Base-by-base conservation (phyloP, 2,329 filamentous ascomycete species). In the Tricladium varicosporioides region DNA sequence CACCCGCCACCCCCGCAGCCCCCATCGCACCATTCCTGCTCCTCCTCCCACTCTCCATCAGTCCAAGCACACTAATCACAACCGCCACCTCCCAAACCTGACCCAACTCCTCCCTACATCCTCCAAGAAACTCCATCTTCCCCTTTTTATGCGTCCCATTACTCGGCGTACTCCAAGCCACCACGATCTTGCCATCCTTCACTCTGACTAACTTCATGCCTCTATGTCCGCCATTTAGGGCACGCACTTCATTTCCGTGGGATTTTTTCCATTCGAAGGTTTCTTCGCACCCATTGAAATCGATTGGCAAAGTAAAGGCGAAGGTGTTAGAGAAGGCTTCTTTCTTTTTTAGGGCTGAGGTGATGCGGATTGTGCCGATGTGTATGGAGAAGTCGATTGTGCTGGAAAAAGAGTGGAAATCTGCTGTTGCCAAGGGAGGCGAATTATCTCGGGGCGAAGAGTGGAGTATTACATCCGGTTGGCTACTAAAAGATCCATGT, bases 211-310 rank as follows among this genome's bases (percentile, higher is more conserved):
- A 50, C 51, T 65, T 65, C 59, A 58, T 59, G 2, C 64, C 63
- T 54, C 60, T 53, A 46, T 50, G 42, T 5, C 56, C 47, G 1
- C 61, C 60, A 10, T 60, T 45, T 9, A 66, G 22, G 9, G 11
- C 45, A 10, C 18, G 36, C 1, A 66, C 57, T 43, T 65, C 63
- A 0, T 31, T n/a, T 1, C 60, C 60, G 5, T 48, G 48, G 44
- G 54, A 62, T 1, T 16, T 32, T 19, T 62, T 63, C 64, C 64
- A 66, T 7, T 60, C 55, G 36, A 66, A 66, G 8, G 43, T 9
- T 18, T 48, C 55, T 11, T 47, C 31, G 44, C 52, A 51, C 4
- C 53, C 22, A 4, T 33, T 27, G 22, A 40, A 32, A 3, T 31
- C 43, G 13, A 32, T n/a, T 3, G 46, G 15, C 16, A 44, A 7